These are phyloP conservation scores for Globisporangium paroecandrum DNA, from an alignment of 352 stramenopile species.

Conservation along the genomic window DNA sequence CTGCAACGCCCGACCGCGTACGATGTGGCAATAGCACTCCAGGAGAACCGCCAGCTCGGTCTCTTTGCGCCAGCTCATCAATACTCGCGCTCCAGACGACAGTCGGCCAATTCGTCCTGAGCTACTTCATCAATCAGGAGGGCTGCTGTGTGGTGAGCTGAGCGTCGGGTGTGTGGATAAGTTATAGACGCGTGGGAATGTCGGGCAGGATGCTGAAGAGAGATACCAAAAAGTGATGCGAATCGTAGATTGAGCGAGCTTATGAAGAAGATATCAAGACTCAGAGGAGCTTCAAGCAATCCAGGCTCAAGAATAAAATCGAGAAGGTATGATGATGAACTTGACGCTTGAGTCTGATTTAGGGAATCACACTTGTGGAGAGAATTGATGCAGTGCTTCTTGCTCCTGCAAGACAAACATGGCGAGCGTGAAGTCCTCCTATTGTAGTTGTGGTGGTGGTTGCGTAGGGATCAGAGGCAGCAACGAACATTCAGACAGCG, in stretches of 20 bases:
- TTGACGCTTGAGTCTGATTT: neutral
- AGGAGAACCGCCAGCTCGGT: slow-evolving; percentile 57
- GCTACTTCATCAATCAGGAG: neutral
- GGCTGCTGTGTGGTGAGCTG: neutral
- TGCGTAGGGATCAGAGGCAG: slow-evolving; percentile 14
- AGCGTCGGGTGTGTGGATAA: slow-evolving; percentile 1
- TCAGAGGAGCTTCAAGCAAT: neutral
- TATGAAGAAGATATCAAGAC: neutral
- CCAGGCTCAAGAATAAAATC: neutral
- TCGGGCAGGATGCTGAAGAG: neutral
- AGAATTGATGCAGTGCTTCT: slow-evolving; percentile 34
- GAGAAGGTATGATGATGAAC: neutral
- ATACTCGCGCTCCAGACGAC: slow-evolving; percentile 4
- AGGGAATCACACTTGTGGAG: neutral
- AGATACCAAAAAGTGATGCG: neutral
- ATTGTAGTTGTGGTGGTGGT: slow-evolving; percentile 5
- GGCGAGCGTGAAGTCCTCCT: slow-evolving; percentile 67
- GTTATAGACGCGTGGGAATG: slow-evolving; percentile 4
- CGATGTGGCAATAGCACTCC: slow-evolving; percentile 64
- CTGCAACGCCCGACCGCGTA: slow-evolving; percentile 62
- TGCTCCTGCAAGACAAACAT: slow-evolving; percentile 65
- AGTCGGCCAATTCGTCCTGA: neutral
- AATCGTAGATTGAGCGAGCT: neutral
- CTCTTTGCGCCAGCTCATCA: slow-evolving; percentile 37
- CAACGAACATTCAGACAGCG: neutral